Evolutionary conservation across 805 yeast species (phyloP).

Genomic region (Kodamaea leandrae): DNA sequence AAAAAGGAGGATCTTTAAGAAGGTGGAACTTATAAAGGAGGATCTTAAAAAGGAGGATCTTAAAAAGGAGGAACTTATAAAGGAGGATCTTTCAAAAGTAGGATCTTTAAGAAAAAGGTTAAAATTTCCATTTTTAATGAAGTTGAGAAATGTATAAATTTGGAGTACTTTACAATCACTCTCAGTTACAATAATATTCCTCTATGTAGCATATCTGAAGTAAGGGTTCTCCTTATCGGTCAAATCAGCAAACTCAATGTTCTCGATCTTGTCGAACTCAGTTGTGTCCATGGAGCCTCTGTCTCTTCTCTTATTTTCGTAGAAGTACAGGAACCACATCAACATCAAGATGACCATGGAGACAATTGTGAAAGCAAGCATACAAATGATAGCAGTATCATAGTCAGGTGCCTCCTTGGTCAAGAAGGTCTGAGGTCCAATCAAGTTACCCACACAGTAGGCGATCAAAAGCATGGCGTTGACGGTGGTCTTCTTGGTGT

Average conservation of each 20-base stretch:
- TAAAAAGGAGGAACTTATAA: too few relatives aligned
- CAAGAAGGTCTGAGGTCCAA: conserved; percentile 54
- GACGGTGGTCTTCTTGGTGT: conserved; percentile 51
- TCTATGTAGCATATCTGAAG: conserved; percentile 41
- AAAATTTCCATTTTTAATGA: too few relatives aligned
- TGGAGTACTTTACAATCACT: not conserved
- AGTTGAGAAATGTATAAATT: not conserved
- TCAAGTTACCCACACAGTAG: conserved; percentile 53
- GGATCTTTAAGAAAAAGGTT: too few relatives aligned
- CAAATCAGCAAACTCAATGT: conserved; percentile 43
- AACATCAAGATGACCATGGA: conserved; percentile 25
- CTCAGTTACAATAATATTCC: not conserved
- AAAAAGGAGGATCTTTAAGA: too few relatives aligned
- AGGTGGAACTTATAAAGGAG: too few relatives aligned
- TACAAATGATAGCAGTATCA: conserved; percentile 38
- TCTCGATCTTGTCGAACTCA: conserved; percentile 12
- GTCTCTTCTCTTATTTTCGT: conserved; percentile 27
- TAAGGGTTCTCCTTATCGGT: conserved; percentile 55
- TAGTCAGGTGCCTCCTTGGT: conserved; percentile 44
- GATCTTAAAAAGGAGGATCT: too few relatives aligned
- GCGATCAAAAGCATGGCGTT: conserved; percentile 47
- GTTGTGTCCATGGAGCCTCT: not conserved
- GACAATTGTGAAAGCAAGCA: conserved; percentile 33
- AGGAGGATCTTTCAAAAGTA: too few relatives aligned
- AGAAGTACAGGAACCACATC: conserved; percentile 25